Evolutionary conservation across 1,284 basidiomycete species (phyloP), one percentile per base, ranked within the genome.

Genomic region (Trametes sp.): DNA sequence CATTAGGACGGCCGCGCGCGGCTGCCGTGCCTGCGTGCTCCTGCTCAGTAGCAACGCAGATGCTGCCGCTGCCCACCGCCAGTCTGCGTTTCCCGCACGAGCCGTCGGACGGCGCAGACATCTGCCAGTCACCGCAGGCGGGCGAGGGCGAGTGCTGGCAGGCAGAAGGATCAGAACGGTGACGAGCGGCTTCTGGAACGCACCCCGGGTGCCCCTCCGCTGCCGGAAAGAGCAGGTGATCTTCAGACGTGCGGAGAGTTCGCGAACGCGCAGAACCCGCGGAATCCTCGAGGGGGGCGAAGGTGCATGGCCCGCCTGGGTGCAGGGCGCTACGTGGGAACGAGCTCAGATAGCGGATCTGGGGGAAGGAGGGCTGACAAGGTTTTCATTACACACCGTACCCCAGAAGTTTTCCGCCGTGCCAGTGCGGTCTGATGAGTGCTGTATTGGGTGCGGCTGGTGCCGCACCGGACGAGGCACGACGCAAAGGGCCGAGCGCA

Each of bases 311-410:
- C 26, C 48, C 19, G 52, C n/a, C 26, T 36, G 46, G 9, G 53
- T 59, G 61, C 60, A 49, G 31, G 48, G 57, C 21, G 59, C 57
- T 42, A 54, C 65, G 65, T 66, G 65, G 59, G 65, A 66, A 35
- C 45, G 11, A 46, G 63, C 45, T 9, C 51, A 61, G 55, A 60
- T 59, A 51, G 44, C 45, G 55, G 51, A 54, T 57, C 56, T 57
- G 50, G 55, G 61, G 61, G 50, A 57, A 57, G 44, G 51, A 16
- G 48, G 54, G n/a, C 59, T 61, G 63, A 64, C 66, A 67, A 67
- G 66, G 66, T 67, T 67, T 64, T 63, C 66, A 64, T 67, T 63
- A 67, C 63, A 33, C 60, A 62, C 53, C 61, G 61, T 42, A 67
- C 66, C 66, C 66, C 63, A 65, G 59, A 67, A 65, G 58, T 67